Percentiles rank a stretch among this genome's conserved stretches.
Evolutionary conservation across 257 asterid species (phyloP).

Genomic region (Fraxinus pennsylvanica): DNA sequence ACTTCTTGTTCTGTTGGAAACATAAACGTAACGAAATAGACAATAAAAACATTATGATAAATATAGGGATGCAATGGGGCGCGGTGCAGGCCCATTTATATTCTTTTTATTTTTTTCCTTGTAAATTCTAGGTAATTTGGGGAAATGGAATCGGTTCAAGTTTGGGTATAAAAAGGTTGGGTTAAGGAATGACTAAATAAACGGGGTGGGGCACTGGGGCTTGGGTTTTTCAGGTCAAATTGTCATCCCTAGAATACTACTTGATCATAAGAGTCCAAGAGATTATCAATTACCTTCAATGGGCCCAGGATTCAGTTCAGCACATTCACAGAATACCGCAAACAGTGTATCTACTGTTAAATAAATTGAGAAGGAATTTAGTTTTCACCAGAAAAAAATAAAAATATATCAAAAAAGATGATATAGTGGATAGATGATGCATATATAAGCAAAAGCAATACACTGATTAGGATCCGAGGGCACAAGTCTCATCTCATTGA

Average conservation of each 20-base stretch:
- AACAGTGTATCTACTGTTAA: constrained; percentile 78
- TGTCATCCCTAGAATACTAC: not conserved
- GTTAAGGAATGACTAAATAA: no score
- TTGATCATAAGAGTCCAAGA: constrained; percentile 3
- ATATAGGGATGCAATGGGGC: no score
- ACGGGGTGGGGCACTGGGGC: no score
- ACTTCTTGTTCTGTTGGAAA: constrained; percentile 51
- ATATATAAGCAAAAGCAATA: constrained; percentile 22
- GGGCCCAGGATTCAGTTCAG: constrained; percentile 95
- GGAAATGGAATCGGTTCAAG: no score
- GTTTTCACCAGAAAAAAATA: not conserved
- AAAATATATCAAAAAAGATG: constrained; percentile 4
- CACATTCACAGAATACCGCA: constrained; percentile 83
- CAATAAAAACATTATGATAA: not conserved
- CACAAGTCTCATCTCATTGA: constrained; percentile 87
- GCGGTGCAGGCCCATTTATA: no score
- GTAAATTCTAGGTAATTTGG: no score
- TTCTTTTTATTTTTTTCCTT: no score
- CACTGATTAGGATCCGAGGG: constrained; percentile 83
- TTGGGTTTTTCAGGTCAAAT: no score
- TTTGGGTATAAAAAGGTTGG: no score
- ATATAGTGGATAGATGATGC: not conserved
- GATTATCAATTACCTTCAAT: constrained; percentile 46
- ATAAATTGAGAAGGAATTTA: constrained; percentile 21
- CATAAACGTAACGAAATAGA: constrained; percentile 7